Base-by-base conservation (phyloP, 805 yeast genomes). In the Komagataella pseudopastoris region DNA sequence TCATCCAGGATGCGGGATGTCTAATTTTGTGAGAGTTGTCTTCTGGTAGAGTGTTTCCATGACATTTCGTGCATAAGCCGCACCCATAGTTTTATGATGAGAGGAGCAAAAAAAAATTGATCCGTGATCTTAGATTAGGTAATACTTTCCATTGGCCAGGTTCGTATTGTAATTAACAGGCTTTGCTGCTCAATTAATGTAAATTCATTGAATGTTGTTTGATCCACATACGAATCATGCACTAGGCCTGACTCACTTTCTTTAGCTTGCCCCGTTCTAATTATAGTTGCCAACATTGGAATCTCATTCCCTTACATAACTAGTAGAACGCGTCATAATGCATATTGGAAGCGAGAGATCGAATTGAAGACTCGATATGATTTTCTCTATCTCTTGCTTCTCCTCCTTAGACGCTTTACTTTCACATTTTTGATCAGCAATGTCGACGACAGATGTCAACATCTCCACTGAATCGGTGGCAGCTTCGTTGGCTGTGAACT, bases 391-490 rank as follows among this genome's bases (percentile, higher is more conserved):
- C 10, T 14, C 39, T 30, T 30, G 39, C 39, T 30, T 30, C 39
- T 30, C 14, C 39, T 30, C n/a, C 3, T 5, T 14, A 12, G 6
- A 30, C 39, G 14, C 10, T 30, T 10, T 10, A 3, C 14, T 30
- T 14, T 14, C 39, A 5, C 8, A 10, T 30, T 8, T 30, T 30
- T 30, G 39, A 30, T 10, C 39, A 30, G 8, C 39, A 30, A 65
- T 63, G 65, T 55, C 66, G 3, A 53, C 58, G 48, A 56, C 69
- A 18, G 55, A 56, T n/a, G 47, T 23, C 14, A 61, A 63, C 50
- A 69, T 87, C 6, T 85, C 95, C 10, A 83, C 93, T 1, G 80
- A 81, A 57, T 77, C 87, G 56, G 88, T 91, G 48, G 65, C 88
- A 47, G 77, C 96, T 2, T 67, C 96, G 3, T 66, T 89, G 50